A percentile compares a stretch with the other conserved stretches of the same genome.
phyloP scores from a whole-genome alignment of 768 basidiomycete genomes.

The Leccinum barrowsii region DNA sequence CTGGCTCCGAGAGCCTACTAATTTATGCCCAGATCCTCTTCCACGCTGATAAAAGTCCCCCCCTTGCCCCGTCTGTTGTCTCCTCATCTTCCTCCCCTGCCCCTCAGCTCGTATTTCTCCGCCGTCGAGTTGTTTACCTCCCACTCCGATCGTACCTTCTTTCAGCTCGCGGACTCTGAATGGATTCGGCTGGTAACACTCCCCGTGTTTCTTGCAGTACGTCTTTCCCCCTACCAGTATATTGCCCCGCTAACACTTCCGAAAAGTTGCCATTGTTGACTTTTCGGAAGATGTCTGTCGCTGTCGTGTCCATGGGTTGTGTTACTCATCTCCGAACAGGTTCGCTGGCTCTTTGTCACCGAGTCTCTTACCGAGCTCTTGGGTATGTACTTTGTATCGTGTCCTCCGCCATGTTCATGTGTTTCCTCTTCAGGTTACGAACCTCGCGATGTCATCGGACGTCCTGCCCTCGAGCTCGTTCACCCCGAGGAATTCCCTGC shows the following conservation, averaged over 20 bases:
- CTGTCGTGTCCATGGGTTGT: background rate
- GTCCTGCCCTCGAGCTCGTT: slow-evolving; percentile 68
- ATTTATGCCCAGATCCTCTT: slow-evolving; percentile 8
- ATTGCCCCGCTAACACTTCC: slow-evolving; percentile 6
- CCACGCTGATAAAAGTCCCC: slow-evolving; percentile 18
- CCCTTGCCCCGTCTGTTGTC: background rate
- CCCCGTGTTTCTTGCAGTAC: slow-evolving; percentile 77
- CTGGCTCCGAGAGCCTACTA: slow-evolving; percentile 14
- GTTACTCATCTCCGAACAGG: slow-evolving; percentile 36
- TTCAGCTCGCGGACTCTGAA: slow-evolving; percentile 1
- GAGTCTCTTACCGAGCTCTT: slow-evolving; percentile 63
- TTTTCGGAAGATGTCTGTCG: slow-evolving; percentile 64
- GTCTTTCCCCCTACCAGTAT: slow-evolving; percentile 28
- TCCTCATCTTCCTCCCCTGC: background rate
- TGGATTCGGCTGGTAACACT: slow-evolving; percentile 39
- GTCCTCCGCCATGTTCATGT: background rate
- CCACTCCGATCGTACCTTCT: background rate
- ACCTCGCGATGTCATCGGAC: slow-evolving; percentile 65
- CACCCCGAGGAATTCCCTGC: slow-evolving; percentile 76
- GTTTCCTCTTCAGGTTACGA: slow-evolving; percentile 56
- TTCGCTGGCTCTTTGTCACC: slow-evolving; percentile 64
- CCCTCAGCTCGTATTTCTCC: background rate
- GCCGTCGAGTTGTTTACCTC: background rate
- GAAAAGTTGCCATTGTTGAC: slow-evolving; percentile 73
- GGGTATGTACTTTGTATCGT: slow-evolving; percentile 34